phyloP scores from a whole-genome alignment of 1,139 yeast genomes.

The Meyerozyma sp. region DNA sequence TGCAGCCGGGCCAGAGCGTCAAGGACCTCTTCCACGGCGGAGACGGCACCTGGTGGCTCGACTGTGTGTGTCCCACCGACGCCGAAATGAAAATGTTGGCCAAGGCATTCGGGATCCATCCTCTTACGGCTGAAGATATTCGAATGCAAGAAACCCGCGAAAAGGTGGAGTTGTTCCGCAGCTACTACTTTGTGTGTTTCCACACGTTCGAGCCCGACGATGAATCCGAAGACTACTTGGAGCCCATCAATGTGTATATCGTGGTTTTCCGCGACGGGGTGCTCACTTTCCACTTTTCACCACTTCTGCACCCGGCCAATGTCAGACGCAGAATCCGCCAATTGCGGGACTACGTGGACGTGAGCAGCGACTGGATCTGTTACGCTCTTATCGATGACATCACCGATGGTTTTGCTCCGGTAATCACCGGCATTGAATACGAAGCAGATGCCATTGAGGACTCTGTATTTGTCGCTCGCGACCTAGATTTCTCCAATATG shows the following conservation, averaged over 20 bases:
- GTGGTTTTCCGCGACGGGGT: constrained; percentile 85
- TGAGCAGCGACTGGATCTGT: constrained; percentile 89
- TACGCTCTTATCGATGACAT: constrained; percentile 92
- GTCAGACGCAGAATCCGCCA: constrained; percentile 92
- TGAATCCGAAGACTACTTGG: constrained; percentile 76
- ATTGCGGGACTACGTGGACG: constrained; percentile 79
- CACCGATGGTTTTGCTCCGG: constrained; percentile 91
- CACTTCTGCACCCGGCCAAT: constrained; percentile 75
- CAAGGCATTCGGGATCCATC: constrained; percentile 78
- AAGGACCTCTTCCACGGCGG: constrained; percentile 57
- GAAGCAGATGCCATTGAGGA: constrained; percentile 94
- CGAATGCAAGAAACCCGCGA: constrained; percentile 83
- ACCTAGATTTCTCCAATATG: constrained; percentile 62
- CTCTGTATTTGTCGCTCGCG: constrained; percentile 41
- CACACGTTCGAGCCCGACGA: constrained; percentile 74
- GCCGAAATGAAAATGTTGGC: constrained; percentile 61
- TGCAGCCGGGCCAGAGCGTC: constrained; percentile 59
- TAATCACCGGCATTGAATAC: constrained; percentile 76
- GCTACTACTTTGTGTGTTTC: constrained; percentile 76
- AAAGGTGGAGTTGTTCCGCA: constrained; percentile 71
- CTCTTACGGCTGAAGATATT: constrained; percentile 80
- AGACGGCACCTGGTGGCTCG: constrained; percentile 76
- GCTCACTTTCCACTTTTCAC: constrained; percentile 79
- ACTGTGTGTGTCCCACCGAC: constrained; percentile 65
- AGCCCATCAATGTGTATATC: constrained; percentile 82